Conservation (phyloP, 75 land plant species). For the Pseudotsuga menziesii region DNA sequence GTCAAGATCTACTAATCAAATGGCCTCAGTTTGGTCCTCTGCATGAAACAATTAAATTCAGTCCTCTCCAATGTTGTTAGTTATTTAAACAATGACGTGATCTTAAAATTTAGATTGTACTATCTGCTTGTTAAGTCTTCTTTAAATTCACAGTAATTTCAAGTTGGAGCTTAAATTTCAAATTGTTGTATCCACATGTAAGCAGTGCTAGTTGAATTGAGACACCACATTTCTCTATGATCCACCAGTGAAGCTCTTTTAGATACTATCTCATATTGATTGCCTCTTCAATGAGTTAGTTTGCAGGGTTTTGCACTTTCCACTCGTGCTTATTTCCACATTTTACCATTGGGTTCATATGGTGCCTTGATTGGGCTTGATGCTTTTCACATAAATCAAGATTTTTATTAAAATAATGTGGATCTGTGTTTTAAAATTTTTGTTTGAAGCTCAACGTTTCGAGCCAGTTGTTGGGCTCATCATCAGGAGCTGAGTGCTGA, state of each 20-base stretch:
- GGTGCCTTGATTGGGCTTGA: too few relatives aligned
- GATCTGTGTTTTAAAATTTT: too few relatives aligned
- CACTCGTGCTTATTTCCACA: too few relatives aligned
- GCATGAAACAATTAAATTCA: neutral
- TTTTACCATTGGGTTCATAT: too few relatives aligned
- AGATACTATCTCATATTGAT: neutral
- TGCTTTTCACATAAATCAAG: too few relatives aligned
- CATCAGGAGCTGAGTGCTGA: too few relatives aligned
- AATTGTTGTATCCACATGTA: neutral
- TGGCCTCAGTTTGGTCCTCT: neutral
- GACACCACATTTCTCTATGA: neutral
- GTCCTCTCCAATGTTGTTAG: neutral
- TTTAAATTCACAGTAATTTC: neutral
- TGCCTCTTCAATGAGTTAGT: too few relatives aligned
- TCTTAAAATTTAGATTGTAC: neutral
- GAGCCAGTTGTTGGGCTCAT: too few relatives aligned
- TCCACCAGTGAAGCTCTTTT: neutral
- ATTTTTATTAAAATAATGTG: too few relatives aligned
- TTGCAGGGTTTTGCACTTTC: too few relatives aligned
- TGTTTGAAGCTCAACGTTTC: too few relatives aligned
- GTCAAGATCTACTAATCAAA: neutral
- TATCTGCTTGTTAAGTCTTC: neutral
- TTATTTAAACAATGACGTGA: neutral
- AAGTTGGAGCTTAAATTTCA: neutral
- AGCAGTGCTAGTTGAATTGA: neutral